Conservation (phyloP, 768 basidiomycete species). For the Boletus patriciae region DNA sequence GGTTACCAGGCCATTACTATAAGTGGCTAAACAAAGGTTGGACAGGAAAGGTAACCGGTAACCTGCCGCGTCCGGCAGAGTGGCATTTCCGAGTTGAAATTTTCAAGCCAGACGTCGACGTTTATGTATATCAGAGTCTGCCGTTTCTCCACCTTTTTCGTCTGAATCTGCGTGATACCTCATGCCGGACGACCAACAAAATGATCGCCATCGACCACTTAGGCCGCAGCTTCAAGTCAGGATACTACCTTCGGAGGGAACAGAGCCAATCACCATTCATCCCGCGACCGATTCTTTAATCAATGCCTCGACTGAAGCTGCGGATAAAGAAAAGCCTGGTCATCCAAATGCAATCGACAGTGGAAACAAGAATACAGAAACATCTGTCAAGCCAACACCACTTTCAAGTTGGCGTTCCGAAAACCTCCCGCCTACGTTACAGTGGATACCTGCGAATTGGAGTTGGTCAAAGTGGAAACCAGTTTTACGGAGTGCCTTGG, state of each 20-base stretch:
- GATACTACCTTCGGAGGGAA: neutral
- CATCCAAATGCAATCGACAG: neutral
- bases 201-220: neutral
- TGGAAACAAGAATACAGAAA: neutral
- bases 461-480: constrained; percentile 62
- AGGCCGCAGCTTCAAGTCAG: constrained; percentile 11
- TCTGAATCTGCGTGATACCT: no score
- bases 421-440: constrained; percentile 35
- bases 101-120: no score
- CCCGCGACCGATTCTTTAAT: neutral
- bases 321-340: neutral
- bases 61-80: no score
- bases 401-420: neutral
- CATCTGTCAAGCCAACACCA: neutral
- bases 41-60: no score
- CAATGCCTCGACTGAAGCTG: neutral
- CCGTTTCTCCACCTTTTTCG: no score
- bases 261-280: neutral
- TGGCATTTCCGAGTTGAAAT: no score
- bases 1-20: no score
- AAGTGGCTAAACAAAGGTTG: no score
- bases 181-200: constrained; percentile 13
- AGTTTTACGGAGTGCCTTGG: constrained; percentile 58
- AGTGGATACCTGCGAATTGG: constrained; percentile 60
- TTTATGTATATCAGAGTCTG: no score